phyloP scores from a whole-genome alignment of 768 basidiomycete genomes.

The Mycena capillaripes region DNA sequence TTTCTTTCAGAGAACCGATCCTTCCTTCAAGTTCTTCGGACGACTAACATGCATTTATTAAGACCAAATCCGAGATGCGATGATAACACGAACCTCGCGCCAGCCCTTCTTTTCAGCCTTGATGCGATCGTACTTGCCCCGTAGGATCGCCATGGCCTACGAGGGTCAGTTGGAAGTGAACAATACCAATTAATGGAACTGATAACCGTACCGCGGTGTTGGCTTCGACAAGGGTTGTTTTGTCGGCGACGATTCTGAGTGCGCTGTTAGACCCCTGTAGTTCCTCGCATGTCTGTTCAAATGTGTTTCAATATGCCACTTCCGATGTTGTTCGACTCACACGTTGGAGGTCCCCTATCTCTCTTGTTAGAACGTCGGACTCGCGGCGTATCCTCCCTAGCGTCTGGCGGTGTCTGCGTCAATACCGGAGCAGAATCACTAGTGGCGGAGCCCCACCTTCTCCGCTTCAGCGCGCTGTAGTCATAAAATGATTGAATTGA shows the following conservation, averaged over 20 bases:
- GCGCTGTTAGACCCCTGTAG: too few species aligned
- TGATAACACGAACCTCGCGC: neutral
- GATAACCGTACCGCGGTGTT: too few species aligned
- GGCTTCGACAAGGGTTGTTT: too few species aligned
- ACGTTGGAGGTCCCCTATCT: too few species aligned
- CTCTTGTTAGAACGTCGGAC: too few species aligned
- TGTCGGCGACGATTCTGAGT: too few species aligned
- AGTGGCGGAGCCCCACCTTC: neutral
- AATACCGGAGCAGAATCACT: neutral
- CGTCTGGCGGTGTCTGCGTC: neutral
- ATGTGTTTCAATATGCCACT: too few species aligned
- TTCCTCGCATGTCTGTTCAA: too few species aligned
- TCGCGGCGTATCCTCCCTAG: neutral
- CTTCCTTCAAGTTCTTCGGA: neutral
- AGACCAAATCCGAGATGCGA: too few species aligned
- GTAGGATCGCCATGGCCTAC: conserved; percentile 3
- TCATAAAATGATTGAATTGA: neutral
- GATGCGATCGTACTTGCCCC: neutral
- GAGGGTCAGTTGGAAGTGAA: too few species aligned
- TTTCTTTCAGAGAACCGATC: neutral
- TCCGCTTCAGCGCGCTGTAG: conserved; percentile 6
- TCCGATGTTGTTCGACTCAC: too few species aligned
- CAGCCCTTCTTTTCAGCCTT: neutral
- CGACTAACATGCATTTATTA: neutral
- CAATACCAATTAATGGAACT: too few species aligned